phyloP scores from a whole-genome alignment of 1,284 basidiomycete species.

The Microbotryum silenes-acaulis region DNA sequence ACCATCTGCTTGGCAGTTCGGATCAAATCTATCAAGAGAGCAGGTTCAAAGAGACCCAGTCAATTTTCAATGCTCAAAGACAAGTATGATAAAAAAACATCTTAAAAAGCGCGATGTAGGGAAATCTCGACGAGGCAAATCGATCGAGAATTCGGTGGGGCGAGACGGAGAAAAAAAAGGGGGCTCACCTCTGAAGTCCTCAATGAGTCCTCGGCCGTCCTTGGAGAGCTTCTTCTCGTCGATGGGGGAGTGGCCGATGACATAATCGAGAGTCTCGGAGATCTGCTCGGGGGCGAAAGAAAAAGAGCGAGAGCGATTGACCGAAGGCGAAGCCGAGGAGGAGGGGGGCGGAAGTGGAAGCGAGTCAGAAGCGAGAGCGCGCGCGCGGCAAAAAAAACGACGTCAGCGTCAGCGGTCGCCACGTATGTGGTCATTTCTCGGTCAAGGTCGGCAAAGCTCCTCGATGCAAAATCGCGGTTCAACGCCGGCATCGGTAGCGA shows the following conservation, averaged over 20 bases:
- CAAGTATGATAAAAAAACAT: no score
- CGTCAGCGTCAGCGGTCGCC: neutral
- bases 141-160: neutral
- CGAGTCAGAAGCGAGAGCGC: no score
- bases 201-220: constrained; percentile 66
- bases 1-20: constrained; percentile 21
- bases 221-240: constrained; percentile 58
- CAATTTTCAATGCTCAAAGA: neutral
- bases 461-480: neutral
- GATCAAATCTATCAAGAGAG: constrained; percentile 15
- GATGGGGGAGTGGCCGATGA: constrained; percentile 60
- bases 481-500: neutral
- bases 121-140: neutral
- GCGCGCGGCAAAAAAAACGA: constrained; percentile 1
- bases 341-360: no score
- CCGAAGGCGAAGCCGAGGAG: no score
- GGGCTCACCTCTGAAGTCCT: constrained; percentile 53
- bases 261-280: constrained; percentile 61
- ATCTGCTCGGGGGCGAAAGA: constrained; percentile 50
- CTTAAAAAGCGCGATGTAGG: no score
- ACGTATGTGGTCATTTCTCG: neutral
- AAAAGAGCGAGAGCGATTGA: no score
- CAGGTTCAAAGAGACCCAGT: neutral
- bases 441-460: neutral
- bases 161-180: constrained; percentile 3